These are phyloP conservation scores for Saccharomycopsis hybrid DNA, from an alignment of 1,139 yeast genomes.

Conservation along the genomic window DNA sequence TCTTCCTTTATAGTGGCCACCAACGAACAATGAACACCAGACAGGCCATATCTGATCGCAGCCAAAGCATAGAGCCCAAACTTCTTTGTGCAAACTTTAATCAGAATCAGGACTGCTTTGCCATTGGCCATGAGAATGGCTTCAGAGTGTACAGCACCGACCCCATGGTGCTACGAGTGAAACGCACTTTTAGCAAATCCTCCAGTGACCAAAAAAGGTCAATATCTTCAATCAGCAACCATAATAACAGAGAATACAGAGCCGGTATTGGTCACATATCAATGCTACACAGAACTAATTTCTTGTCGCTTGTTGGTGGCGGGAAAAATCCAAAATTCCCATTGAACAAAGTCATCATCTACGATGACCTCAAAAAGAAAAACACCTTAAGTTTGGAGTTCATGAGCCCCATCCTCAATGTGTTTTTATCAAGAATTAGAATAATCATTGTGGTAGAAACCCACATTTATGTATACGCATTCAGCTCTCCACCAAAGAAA, in stretches of 20 bases:
- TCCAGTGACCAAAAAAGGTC: too few species aligned
- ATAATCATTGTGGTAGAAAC: constrained; percentile 65
- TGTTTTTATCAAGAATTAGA: constrained; percentile 65
- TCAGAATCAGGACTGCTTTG: constrained; percentile 88
- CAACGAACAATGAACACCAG: constrained; percentile 15
- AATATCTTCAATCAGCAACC: not conserved
- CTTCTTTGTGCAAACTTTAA: constrained; percentile 65
- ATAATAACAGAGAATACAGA: constrained; percentile 6
- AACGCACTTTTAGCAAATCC: constrained; percentile 41
- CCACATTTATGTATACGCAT: constrained; percentile 70
- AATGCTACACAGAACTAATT: constrained; percentile 87
- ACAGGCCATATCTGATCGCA: constrained; percentile 2
- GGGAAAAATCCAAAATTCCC: constrained; percentile 76
- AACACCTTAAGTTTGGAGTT: constrained; percentile 73
- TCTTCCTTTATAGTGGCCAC: not conserved
- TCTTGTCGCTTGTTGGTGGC: constrained; percentile 84
- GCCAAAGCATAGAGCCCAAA: constrained; percentile 26
- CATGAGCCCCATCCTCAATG: constrained; percentile 65
- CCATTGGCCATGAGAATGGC: constrained; percentile 75
- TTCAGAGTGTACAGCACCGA: constrained; percentile 80
- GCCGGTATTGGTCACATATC: constrained; percentile 67
- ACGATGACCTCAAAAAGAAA: constrained; percentile 85
- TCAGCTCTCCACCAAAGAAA: constrained; percentile 70
- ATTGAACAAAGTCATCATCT: constrained; percentile 67
- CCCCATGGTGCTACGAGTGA: constrained; percentile 76